Conservation (phyloP, 306 rosid genomes). For the Elaeagnus macrophylla region DNA sequence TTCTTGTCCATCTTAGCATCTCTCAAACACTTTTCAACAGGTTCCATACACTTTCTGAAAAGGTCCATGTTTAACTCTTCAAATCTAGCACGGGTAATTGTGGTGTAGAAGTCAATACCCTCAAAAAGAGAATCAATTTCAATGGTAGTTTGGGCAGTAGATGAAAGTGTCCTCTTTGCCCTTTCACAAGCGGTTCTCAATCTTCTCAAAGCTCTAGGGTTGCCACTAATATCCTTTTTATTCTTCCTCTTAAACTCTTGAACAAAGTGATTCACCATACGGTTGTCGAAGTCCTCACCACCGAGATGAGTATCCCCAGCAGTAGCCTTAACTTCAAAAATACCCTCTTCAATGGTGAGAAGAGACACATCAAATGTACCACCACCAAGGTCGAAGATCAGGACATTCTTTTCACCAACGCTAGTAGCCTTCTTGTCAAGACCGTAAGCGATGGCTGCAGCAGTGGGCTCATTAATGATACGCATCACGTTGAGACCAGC, state of each 20-base stretch:
- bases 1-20: conserved; percentile 84
- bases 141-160: conserved; percentile 66
- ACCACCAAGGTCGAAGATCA: conserved; percentile 15
- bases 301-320: conserved; percentile 81
- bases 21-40: conserved; percentile 66
- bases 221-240: conserved; percentile 59
- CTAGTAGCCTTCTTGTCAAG: conserved; percentile 20
- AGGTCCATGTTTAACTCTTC: conserved; percentile 77
- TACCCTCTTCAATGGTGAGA: conserved; percentile 64
- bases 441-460: conserved; percentile 18
- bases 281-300: conserved; percentile 75
- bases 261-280: conserved; percentile 72
- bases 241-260: conserved; percentile 75
- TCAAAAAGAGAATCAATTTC: conserved; percentile 66
- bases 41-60: conserved; percentile 70
- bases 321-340: conserved; percentile 64
- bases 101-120: conserved; percentile 60
- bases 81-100: conserved; percentile 66
- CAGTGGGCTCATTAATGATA: conserved; percentile 16
- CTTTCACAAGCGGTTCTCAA: conserved; percentile 68
- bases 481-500: conserved; percentile 12
- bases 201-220: conserved; percentile 65
- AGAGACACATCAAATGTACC: conserved; percentile 47
- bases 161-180: conserved; percentile 74
- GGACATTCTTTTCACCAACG: conserved; percentile 16